phyloP scores from a whole-genome alignment of 257 asterid genomes.

The Solanum stenotomum region DNA sequence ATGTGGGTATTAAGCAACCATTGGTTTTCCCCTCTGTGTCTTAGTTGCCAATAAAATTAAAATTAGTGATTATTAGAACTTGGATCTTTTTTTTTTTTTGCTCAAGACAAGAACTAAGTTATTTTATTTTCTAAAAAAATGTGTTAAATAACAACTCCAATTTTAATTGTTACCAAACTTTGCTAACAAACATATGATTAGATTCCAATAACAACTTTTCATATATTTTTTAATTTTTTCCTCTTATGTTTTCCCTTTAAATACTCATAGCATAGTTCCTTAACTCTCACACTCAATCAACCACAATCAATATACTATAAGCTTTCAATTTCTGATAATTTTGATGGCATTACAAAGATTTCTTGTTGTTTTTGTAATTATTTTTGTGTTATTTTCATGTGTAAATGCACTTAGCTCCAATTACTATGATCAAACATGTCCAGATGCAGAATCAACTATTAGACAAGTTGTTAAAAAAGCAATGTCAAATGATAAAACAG shows the following conservation, averaged over 20 bases:
- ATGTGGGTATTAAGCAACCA: neutral
- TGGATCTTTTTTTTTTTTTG: neutral
- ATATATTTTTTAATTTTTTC: neutral
- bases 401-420: conserved; percentile 35
- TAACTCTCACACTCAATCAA: neutral
- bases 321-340: neutral
- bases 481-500: conserved; percentile 57
- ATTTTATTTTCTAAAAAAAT: neutral
- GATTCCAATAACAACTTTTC: conserved; percentile 4
- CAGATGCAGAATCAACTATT: conserved; percentile 39
- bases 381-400: conserved; percentile 5
- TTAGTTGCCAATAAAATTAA: neutral
- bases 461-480: conserved; percentile 39
- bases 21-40: neutral
- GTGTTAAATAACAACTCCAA: neutral
- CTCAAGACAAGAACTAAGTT: neutral
- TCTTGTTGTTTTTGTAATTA: conserved; percentile 7
- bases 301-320: neutral
- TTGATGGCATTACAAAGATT: conserved; percentile 27
- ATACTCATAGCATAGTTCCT: conserved; percentile 2
- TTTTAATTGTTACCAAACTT: conserved; percentile 9
- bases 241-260: conserved; percentile 7
- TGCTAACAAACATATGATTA: conserved; percentile 7
- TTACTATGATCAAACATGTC: conserved; percentile 67
- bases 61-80: neutral